Evolutionary conservation across 345 rosid genomes (phyloP).

Genomic region (Chamaenerion angustifolium): DNA sequence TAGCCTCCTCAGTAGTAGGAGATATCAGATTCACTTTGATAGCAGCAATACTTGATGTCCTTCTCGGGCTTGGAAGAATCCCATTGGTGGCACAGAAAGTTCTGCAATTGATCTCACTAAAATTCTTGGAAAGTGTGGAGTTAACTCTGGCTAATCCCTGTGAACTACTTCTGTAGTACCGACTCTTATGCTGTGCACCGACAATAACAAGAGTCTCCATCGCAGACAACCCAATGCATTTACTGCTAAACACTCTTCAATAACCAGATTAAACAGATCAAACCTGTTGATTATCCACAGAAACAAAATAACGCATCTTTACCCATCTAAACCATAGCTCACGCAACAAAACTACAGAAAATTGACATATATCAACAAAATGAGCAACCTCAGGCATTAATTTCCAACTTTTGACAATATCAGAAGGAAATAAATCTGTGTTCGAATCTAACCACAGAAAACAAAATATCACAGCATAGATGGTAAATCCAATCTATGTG

Average conservation of each 20-base stretch:
- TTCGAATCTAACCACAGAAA: too few relatives aligned
- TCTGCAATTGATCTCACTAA: conserved; percentile 61
- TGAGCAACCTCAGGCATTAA: too few relatives aligned
- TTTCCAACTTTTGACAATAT: too few relatives aligned
- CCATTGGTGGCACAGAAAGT: conserved; percentile 33
- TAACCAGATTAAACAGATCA: conserved; percentile 1
- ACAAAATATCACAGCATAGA: too few relatives aligned
- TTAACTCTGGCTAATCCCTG: conserved; percentile 26
- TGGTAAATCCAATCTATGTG: too few relatives aligned
- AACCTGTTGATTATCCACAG: not conserved
- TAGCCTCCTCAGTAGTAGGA: conserved; percentile 10
- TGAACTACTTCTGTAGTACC: conserved; percentile 25
- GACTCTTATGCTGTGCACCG: conserved; percentile 51
- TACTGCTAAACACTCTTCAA: not conserved
- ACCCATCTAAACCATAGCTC: too few relatives aligned
- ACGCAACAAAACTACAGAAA: too few relatives aligned
- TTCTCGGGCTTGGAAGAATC: conserved; percentile 51
- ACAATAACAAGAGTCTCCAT: conserved; percentile 79
- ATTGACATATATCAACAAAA: too few relatives aligned
- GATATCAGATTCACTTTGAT: conserved; percentile 13
- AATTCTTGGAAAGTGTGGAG: conserved; percentile 39
- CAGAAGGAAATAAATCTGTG: too few relatives aligned
- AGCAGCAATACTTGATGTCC: conserved; percentile 11
- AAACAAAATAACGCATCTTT: not conserved
- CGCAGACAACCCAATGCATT: conserved; percentile 4